A percentile compares a stretch with the other conserved stretches of the same genome.
phyloP scores from a whole-genome alignment of 2,329 filamentous ascomycete genomes.

The Hortaea sp. region DNA sequence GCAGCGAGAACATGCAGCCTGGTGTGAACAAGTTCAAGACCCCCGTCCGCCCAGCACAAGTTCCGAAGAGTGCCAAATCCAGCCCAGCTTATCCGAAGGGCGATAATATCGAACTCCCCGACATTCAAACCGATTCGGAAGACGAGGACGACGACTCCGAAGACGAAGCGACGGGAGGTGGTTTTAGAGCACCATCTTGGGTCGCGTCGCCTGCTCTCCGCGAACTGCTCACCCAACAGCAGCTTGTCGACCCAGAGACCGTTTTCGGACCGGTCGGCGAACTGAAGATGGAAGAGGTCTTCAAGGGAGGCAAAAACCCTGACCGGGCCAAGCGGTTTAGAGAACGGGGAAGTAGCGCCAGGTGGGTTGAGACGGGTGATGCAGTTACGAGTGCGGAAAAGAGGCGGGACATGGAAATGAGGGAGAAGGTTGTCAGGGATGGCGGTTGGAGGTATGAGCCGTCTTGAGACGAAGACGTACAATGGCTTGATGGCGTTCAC shows the following conservation, averaged over 20 bases:
- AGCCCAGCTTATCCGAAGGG: conserved; percentile 83
- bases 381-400: conserved; percentile 81
- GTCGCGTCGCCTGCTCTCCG: conserved; percentile 78
- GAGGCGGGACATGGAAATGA: conserved; percentile 63
- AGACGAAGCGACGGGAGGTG: conserved; percentile 37
- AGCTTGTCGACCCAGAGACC: conserved; percentile 69
- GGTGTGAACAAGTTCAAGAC: conserved; percentile 49
- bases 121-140: conserved; percentile 91
- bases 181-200: conserved; percentile 67
- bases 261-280: conserved; percentile 86
- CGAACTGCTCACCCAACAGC: conserved; percentile 66
- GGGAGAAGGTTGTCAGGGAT: conserved; percentile 69
- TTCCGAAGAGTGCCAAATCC: conserved; percentile 53
- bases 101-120: conserved; percentile 82
- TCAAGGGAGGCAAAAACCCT: conserved; percentile 63
- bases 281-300: conserved; percentile 93
- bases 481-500: too few relatives aligned
- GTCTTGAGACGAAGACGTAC: not conserved
- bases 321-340: conserved; percentile 81
- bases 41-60: conserved; percentile 42
- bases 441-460: conserved; percentile 68
- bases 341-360: conserved; percentile 82
- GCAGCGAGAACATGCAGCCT: conserved; percentile 10
- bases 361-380: conserved; percentile 71
- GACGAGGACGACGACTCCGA: conserved; percentile 61